phyloP scores from a whole-genome alignment of 805 yeast genomes.

The Starmerella roubikii region DNA sequence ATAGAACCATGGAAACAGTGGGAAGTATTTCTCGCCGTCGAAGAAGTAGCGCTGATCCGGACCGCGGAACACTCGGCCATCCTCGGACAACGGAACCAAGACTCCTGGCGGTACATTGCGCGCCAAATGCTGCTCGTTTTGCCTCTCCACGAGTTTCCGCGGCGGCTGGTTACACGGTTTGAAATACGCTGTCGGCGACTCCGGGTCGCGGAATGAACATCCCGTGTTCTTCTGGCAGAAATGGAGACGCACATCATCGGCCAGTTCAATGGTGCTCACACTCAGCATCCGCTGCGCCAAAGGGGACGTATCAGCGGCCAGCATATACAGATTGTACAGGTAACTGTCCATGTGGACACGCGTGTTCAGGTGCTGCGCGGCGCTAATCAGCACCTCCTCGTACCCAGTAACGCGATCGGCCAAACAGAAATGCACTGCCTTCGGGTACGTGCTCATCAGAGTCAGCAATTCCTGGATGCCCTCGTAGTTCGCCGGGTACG shows the following conservation, averaged over 20 bases:
- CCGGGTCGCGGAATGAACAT: slow-evolving; percentile 11
- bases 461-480: slow-evolving; percentile 30
- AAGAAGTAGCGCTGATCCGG: slow-evolving; percentile 11
- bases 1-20: slow-evolving; percentile 19
- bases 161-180: slow-evolving; percentile 18
- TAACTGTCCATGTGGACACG: slow-evolving; percentile 27
- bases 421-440: slow-evolving; percentile 31
- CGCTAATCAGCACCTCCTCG: slow-evolving; percentile 39
- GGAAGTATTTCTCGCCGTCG: slow-evolving; percentile 11
- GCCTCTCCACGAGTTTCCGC: slow-evolving; percentile 1
- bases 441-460: slow-evolving; percentile 33
- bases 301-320: slow-evolving; percentile 19
- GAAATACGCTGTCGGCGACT: slow-evolving; percentile 14
- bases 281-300: slow-evolving; percentile 15
- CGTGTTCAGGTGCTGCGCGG: slow-evolving; percentile 22
- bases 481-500: slow-evolving; percentile 31
- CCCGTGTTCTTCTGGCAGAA: slow-evolving; percentile 10
- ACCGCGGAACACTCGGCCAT: slow-evolving; percentile 3
- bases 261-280: slow-evolving; percentile 11
- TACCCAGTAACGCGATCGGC: slow-evolving; percentile 35
- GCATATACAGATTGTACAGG: slow-evolving; percentile 18
- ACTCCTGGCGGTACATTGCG: slow-evolving; percentile 10
- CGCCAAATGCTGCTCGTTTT: slow-evolving; percentile 13
- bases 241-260: slow-evolving; percentile 6
- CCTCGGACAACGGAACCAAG: slow-evolving; percentile 3